Conservation (phyloP, 257 asterid species). For the Osmanthus fragrans region DNA sequence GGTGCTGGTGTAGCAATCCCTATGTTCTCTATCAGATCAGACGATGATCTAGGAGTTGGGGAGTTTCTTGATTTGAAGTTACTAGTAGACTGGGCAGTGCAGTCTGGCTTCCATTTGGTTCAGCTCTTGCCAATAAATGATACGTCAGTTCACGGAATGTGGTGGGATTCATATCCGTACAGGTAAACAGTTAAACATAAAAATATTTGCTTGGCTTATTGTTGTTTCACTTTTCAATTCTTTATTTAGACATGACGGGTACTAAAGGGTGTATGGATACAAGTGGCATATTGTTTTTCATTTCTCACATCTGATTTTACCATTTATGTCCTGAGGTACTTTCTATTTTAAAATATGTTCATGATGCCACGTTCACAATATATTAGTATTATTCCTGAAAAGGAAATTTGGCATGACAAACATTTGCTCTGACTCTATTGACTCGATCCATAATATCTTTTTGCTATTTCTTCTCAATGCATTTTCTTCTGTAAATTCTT, state of each 20-base stretch:
- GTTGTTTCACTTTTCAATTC: background rate
- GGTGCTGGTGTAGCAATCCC: conserved; percentile 97
- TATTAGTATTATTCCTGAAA: background rate
- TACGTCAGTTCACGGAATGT: conserved; percentile 92
- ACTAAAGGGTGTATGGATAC: background rate
- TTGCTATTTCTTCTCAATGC: background rate
- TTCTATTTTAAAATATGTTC: background rate
- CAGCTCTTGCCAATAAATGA: conserved; percentile 94
- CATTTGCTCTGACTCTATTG: background rate
- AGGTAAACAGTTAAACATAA: conserved; percentile 45
- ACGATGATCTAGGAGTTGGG: conserved; percentile 90
- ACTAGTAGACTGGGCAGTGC: conserved; percentile 91
- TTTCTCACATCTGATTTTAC: background rate
- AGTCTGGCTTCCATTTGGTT: conserved; percentile 90
- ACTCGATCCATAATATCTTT: background rate
- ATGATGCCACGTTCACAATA: background rate
- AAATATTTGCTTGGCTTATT: background rate
- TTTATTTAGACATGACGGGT: background rate
- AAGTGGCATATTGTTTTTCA: background rate
- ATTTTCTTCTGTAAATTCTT: background rate
- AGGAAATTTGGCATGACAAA: background rate
- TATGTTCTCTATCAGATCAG: conserved; percentile 91
- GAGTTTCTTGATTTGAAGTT: conserved; percentile 96
- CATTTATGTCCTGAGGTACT: background rate
- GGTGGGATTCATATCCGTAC: conserved; percentile 99